These are phyloP conservation scores for Beauveria bassiana DNA, from an alignment of 2,329 filamentous ascomycete species.

Conservation along the genomic window DNA sequence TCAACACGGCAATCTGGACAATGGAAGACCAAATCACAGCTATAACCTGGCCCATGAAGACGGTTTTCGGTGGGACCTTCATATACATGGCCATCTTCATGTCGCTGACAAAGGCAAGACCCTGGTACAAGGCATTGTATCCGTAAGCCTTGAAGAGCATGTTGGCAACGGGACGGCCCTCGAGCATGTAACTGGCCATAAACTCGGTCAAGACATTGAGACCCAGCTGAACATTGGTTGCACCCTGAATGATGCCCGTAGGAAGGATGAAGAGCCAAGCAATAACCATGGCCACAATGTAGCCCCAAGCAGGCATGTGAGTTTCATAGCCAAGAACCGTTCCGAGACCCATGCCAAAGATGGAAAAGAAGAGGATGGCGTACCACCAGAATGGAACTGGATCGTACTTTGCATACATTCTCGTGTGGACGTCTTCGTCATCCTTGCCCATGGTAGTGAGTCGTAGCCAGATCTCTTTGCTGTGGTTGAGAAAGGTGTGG, in stretches of 20 bases:
- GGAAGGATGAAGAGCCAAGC: slow-evolving; percentile 17
- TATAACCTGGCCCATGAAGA: slow-evolving; percentile 37
- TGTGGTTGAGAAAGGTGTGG: slow-evolving; percentile 30
- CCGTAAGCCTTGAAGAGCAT: slow-evolving; percentile 18
- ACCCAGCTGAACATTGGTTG: slow-evolving; percentile 23
- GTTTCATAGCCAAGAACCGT: slow-evolving; percentile 19
- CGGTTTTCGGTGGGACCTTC: slow-evolving; percentile 37
- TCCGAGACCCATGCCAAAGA: slow-evolving; percentile 25
- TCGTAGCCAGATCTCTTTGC: slow-evolving; percentile 35
- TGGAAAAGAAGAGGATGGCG: slow-evolving; percentile 20
- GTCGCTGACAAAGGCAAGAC: slow-evolving; percentile 36
- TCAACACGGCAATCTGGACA: slow-evolving; percentile 22
- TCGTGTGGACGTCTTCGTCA: slow-evolving; percentile 29
- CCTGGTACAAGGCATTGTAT: slow-evolving; percentile 26
- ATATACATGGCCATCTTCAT: slow-evolving; percentile 43
- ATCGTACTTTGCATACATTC: slow-evolving; percentile 25
- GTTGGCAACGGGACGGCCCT: slow-evolving; percentile 16
- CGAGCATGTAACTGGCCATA: slow-evolving; percentile 17
- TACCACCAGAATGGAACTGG: slow-evolving; percentile 34
- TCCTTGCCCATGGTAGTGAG: slow-evolving; percentile 37
- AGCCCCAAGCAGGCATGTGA: slow-evolving; percentile 18
- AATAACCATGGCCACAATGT: slow-evolving; percentile 19
- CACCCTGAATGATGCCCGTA: slow-evolving; percentile 20
- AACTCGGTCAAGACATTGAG: slow-evolving; percentile 30
- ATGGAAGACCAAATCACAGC: slow-evolving; percentile 32